Conservation (phyloP, 2,329 filamentous ascomycete genomes). For the Alternaria gansuensis region DNA sequence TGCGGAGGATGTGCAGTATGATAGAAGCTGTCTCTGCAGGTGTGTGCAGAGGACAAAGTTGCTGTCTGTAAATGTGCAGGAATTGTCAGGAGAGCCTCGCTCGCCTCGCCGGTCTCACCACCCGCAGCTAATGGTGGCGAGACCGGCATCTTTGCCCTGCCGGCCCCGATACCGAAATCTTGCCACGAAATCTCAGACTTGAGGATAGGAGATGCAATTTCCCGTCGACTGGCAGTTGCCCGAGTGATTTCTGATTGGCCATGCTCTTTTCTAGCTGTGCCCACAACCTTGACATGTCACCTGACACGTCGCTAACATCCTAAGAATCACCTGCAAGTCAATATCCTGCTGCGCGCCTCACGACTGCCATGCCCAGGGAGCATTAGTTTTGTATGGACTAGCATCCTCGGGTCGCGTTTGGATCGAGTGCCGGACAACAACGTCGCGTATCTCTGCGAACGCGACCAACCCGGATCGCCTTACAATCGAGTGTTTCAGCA, state of each 20-base stretch:
- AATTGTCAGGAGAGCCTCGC: slow-evolving; percentile 36
- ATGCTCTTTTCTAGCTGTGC: background rate
- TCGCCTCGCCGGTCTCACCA: slow-evolving; percentile 30
- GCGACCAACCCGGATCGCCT: background rate
- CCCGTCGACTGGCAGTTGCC: slow-evolving; percentile 12
- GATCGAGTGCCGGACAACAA: background rate
- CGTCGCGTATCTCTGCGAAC: background rate
- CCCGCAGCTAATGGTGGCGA: slow-evolving; percentile 33
- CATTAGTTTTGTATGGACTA: background rate
- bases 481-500: background rate
- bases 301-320: background rate
- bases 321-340: background rate
- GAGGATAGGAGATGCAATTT: slow-evolving; percentile 26
- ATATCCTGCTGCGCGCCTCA: background rate
- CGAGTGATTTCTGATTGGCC: slow-evolving; percentile 7
- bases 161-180: slow-evolving; percentile 28
- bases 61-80: slow-evolving; percentile 5
- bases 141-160: slow-evolving; percentile 25
- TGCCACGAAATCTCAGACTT: slow-evolving; percentile 13
- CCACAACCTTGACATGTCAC: background rate
- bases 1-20: slow-evolving; percentile 12
- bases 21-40: background rate
- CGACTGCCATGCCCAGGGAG: background rate
- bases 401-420: background rate
- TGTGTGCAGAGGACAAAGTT: slow-evolving; percentile 18